Conservation (phyloP, 768 basidiomycete species). For the Thelephora aurantiotincta region DNA sequence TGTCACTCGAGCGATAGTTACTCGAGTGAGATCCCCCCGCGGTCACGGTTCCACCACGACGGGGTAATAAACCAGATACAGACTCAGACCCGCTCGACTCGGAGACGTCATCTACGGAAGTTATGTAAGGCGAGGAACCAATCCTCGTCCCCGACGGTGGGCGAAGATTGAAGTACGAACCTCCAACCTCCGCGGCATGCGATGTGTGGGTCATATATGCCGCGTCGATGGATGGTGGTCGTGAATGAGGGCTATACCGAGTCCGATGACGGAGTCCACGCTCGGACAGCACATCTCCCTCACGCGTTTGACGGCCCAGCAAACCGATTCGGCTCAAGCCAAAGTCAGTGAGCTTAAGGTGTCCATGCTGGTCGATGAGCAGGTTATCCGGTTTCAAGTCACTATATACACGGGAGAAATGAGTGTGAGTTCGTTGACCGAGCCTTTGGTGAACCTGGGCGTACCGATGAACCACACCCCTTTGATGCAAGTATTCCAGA, state of each 20-base stretch:
- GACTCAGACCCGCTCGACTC: constrained; percentile 85
- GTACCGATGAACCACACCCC: constrained; percentile 93
- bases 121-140: constrained; percentile 52
- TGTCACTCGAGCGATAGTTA: constrained; percentile 38
- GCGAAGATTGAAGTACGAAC: constrained; percentile 74
- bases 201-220: constrained; percentile 70
- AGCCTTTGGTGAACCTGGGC: constrained; percentile 12
- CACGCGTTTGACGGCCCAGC: constrained; percentile 89
- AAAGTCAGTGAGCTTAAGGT: constrained; percentile 96
- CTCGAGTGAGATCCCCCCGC: constrained; percentile 11
- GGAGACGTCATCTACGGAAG: constrained; percentile 64
- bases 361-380: constrained; percentile 92
- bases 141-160: constrained; percentile 41
- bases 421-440: constrained; percentile 1
- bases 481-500: constrained; percentile 89
- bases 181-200: constrained; percentile 25
- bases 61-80: constrained; percentile 37
- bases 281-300: constrained; percentile 25
- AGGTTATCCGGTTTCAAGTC: constrained; percentile 97
- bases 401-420: constrained; percentile 27
- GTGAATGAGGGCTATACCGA: constrained; percentile 51
- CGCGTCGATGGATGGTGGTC: constrained; percentile 73
- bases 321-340: constrained; percentile 94
- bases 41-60: constrained; percentile 22
- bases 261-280: constrained; percentile 27